Conservation (phyloP, 176 grass and related monocot genomes). For the Lolium perenne region DNA sequence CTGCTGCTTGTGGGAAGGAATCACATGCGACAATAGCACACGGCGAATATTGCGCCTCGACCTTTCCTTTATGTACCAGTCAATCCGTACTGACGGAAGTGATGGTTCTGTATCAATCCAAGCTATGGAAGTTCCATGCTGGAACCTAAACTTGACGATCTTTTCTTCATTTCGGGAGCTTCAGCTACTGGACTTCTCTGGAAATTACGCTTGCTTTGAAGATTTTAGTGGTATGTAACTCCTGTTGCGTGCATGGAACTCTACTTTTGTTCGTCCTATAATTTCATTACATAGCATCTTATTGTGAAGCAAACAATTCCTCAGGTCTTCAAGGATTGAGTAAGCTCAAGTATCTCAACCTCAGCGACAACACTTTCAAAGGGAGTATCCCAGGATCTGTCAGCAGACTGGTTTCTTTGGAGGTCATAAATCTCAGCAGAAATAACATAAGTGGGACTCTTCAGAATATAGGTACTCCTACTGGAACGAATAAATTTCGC, state of each 20-base stretch:
- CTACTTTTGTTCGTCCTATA: background rate
- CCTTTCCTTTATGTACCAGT: background rate
- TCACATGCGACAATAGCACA: background rate
- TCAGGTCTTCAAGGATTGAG: constrained; percentile 14
- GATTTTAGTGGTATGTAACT: background rate
- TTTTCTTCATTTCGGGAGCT: constrained; percentile 11
- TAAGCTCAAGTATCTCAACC: constrained; percentile 29
- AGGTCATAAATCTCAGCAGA: no score
- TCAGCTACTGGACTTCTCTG: constrained; percentile 4
- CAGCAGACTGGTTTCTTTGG: no score
- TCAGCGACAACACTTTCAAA: background rate
- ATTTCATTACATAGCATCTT: background rate
- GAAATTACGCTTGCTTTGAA: background rate
- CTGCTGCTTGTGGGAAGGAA: constrained; percentile 10
- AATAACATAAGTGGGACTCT: background rate
- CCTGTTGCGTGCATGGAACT: background rate
- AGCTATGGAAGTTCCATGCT: background rate
- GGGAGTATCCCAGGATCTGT: background rate
- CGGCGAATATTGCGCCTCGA: background rate
- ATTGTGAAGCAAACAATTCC: background rate
- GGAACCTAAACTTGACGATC: background rate
- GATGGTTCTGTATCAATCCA: background rate
- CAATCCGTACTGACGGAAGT: background rate
- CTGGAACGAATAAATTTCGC: background rate
- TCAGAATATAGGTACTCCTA: constrained; percentile 14